phyloP scores from a whole-genome alignment of 2,329 filamentous ascomycete genomes.

The Colletotrichum tanaceti region DNA sequence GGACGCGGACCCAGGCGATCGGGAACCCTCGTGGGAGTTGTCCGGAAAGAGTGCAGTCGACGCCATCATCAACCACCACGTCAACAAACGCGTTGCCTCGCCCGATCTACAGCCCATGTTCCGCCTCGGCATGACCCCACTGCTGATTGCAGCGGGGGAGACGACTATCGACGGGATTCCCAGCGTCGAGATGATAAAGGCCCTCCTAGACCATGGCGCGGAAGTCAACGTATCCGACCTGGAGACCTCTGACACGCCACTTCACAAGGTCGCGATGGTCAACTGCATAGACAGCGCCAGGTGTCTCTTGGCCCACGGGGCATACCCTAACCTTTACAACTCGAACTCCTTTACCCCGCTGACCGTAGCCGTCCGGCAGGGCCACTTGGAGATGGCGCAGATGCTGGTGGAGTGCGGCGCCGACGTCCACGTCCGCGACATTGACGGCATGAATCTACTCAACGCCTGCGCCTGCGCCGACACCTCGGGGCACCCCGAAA shows the following conservation, averaged over 20 bases:
- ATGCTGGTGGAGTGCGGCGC: conserved; percentile 48
- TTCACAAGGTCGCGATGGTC: neutral
- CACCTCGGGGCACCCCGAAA: conserved; percentile 22
- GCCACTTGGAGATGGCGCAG: conserved; percentile 45
- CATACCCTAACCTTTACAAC: conserved; percentile 7
- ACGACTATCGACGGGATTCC: neutral
- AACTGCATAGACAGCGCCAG: neutral
- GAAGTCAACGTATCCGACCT: neutral
- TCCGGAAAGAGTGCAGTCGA: neutral
- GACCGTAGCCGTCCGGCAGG: neutral
- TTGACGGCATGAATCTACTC: conserved; percentile 31
- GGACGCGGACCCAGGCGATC: neutral
- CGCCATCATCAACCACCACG: neutral
- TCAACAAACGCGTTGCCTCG: neutral
- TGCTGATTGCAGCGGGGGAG: neutral
- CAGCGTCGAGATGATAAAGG: neutral
- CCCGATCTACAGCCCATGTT: conserved; percentile 1
- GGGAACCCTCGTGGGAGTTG: neutral
- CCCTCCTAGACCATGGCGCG: conserved; percentile 1
- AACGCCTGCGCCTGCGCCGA: conserved; percentile 17
- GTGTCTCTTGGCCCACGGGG: neutral
- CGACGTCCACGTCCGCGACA: conserved; percentile 23
- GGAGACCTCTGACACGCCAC: neutral
- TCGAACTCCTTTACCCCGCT: neutral
- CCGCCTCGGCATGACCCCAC: neutral